Evolutionary conservation across 345 rosid species (phyloP), one percentile per base, ranked within the genome.

Genomic region (Ricinus communis): DNA sequence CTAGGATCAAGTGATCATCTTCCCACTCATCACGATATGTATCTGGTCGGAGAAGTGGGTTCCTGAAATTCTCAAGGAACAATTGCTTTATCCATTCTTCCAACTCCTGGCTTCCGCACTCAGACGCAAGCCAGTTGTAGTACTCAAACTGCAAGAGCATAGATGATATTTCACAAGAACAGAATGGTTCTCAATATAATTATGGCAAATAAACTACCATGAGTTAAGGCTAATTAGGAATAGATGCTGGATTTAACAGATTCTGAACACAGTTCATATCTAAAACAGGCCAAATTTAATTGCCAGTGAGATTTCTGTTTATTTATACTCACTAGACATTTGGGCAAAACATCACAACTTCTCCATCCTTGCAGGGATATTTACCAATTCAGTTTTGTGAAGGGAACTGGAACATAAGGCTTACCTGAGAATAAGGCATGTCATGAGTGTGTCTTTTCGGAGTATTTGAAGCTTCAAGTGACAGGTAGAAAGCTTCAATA

Each of bases 81-180:
- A 76, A 70, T 52, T 40, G 40, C 46, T 2, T 10, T 43, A 71
- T 71, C 79, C 75, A 76, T 65, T 71, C 68, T 16, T 28, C 47
- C 5, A 36, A 19, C n/a, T n/a, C 75, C 33, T 66, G 68, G 27
- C 57, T 52, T 22, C 68, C 51, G 22, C 68, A 58, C 54, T 66
- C 56, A 15, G 62, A 49, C 19, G 72, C 80, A 51, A 76, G 60
- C 80, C 80, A 72, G 36, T 67, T 36, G 76, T 36, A 31, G 45
- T 71, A 77, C 33, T 72, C 76, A 18, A 25, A 55, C 79, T 76
- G 74, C 53, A 65, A 76, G 47, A 74, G n/a, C 59, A 33, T 22
- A 18, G 5, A 31, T 8, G 24, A 5, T 25, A 43, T 43, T 43
- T 43, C 14, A 22, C 28, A 24, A 22, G 14, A 33, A 58, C 63